Evolutionary conservation across 768 basidiomycete species (phyloP).

Genomic region (Lactarius pseudohatsudake): DNA sequence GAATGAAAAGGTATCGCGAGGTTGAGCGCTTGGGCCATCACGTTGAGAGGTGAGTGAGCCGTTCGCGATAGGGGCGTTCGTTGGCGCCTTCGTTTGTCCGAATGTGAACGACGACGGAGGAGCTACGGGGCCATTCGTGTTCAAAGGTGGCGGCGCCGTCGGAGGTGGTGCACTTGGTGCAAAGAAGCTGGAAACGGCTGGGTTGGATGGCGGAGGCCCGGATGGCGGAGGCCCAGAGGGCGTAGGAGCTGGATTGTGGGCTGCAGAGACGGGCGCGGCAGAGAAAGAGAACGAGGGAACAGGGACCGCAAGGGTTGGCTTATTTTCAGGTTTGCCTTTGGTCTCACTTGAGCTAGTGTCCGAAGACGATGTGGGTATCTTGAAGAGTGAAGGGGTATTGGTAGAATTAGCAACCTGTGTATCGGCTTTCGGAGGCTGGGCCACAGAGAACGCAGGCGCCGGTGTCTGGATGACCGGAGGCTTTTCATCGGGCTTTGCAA

Average conservation of each 20-base stretch:
- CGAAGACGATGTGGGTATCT: conserved; percentile 10
- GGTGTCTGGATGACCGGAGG: conserved; percentile 2
- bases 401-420: background rate
- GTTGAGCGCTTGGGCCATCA: background rate
- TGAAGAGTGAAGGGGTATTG: conserved; percentile 11
- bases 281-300: conserved; percentile 24
- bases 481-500: conserved; percentile 19
- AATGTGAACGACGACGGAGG: conserved; percentile 16
- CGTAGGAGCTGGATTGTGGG: background rate
- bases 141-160: conserved; percentile 1
- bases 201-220: conserved; percentile 19
- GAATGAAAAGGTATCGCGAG: conserved; percentile 17
- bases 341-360: conserved; percentile 4
- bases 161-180: conserved; percentile 20
- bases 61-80: conserved; percentile 28
- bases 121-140: conserved; percentile 1
- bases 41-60: conserved; percentile 8
- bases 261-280: conserved; percentile 4
- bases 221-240: conserved; percentile 25
- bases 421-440: conserved; percentile 1
- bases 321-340: conserved; percentile 18
- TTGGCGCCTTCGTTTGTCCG: conserved; percentile 8
- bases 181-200: conserved; percentile 36
- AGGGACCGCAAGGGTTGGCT: background rate
- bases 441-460: conserved; percentile 10